Evolutionary conservation across 1,284 basidiomycete genomes (phyloP).

Genomic region (Fistulina hepatica): DNA sequence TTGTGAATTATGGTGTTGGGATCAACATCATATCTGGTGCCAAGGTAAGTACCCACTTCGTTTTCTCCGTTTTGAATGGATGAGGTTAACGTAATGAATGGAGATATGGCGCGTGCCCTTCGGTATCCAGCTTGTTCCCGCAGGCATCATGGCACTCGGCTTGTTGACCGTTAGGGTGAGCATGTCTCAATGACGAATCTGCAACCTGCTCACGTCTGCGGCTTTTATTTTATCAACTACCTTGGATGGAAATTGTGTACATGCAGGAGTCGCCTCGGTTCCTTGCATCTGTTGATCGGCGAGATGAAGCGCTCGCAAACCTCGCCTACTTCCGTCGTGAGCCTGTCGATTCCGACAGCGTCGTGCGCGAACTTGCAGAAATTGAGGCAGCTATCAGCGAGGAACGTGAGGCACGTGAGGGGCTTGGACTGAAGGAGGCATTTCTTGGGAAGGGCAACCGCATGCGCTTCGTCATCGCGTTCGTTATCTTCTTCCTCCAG

Average conservation of each 20-base stretch:
- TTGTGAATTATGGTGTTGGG: conserved; percentile 50
- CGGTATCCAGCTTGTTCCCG: conserved; percentile 67
- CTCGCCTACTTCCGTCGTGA: conserved; percentile 50
- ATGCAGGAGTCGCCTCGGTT: conserved; percentile 57
- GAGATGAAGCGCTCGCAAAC: conserved; percentile 39
- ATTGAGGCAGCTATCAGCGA: conserved; percentile 60
- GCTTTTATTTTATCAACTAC: conserved; percentile 19
- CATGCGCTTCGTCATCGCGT: conserved; percentile 59
- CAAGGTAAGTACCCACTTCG: background rate
- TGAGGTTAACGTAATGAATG: conserved; percentile 1
- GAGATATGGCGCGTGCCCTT: conserved; percentile 64
- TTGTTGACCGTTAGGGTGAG: conserved; percentile 55
- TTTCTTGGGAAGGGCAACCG: conserved; percentile 69
- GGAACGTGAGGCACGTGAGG: conserved; percentile 44
- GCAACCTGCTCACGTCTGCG: background rate
- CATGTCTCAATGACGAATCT: background rate
- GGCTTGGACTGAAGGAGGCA: conserved; percentile 52
- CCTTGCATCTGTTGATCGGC: conserved; percentile 44
- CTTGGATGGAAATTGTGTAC: conserved; percentile 27
- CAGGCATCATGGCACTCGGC: conserved; percentile 65
- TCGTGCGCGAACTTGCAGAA: conserved; percentile 50
- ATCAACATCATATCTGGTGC: background rate
- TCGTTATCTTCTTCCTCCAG: conserved; percentile 58
- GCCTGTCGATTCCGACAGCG: conserved; percentile 31
- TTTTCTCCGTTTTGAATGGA: background rate